Base-by-base conservation (phyloP, 768 basidiomycete genomes). In the Lyophyllum atratum region DNA sequence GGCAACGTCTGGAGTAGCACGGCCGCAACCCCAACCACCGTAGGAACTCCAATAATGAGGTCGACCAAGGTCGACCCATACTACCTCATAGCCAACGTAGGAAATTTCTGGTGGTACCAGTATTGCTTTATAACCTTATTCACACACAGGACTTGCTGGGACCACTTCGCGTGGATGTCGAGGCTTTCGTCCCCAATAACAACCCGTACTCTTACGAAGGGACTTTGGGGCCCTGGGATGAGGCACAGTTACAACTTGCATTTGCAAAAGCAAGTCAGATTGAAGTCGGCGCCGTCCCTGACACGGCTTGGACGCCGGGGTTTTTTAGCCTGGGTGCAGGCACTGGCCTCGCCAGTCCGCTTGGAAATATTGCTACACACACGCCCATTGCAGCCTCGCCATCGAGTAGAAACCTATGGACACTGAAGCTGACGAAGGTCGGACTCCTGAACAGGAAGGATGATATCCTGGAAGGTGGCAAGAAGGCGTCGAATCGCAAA, bases 31-130 rank as follows among this genome's bases (percentile, higher is more conserved):
- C 52, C 63, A 5, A 61, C 60, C 34, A 55, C 66, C 47, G 64
- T 66, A 49, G 63, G 74, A 31, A 72, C 75, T 25, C 74, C 72
- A 17, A 66, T 81, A 21, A 66, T 48, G 57, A 86, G 82, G 66
- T 77, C 78, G 54, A 82, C 75, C 63, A 93, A 90, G 74, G 81
- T 96, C 33, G 96, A 98, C 68, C 90, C 93, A 1, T 98, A 98
- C 72, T 90, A 89, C 71, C 82, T 96, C 55, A 97, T 98, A 64
- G 83, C 84, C 34, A 85, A 87, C 69, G 93, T 90, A 67, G 70
- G 17, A 28, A 19, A 31, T 31, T 33, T 24, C 29, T 39, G 3
- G 17, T 34, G 22, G 11, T 12, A 37, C 15, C 14, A n/a, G 4
- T 45, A 6, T 31, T 8, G 26, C 19, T 24, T 50, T 34, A 55